Percentiles rank a stretch among this genome's conserved stretches.
Conservation (phyloP, 768 basidiomycete species). For the Punctularia strigosozonata region DNA sequence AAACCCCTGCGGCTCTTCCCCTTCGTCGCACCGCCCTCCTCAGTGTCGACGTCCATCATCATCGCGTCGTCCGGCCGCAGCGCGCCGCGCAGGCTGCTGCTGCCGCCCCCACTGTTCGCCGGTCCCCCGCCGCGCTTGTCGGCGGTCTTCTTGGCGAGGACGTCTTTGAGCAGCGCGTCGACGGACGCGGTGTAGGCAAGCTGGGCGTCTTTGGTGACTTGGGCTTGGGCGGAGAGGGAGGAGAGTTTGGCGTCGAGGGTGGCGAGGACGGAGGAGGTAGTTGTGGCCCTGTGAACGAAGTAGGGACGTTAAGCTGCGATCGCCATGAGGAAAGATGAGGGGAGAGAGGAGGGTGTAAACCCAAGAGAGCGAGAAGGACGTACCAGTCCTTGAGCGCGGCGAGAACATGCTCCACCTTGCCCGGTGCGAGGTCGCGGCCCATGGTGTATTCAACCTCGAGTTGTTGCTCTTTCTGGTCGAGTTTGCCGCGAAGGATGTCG, state of each 20-base stretch:
- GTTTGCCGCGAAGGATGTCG: constrained; percentile 78
- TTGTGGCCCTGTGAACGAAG: constrained; percentile 43
- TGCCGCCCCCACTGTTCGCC: neutral
- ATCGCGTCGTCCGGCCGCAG: constrained; percentile 4
- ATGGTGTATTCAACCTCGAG: constrained; percentile 89
- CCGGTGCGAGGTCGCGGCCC: constrained; percentile 83
- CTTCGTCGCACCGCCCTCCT: constrained; percentile 2
- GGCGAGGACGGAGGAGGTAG: constrained; percentile 55
- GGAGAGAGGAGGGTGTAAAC: neutral
- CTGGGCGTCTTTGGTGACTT: constrained; percentile 26
- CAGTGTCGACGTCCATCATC: constrained; percentile 13
- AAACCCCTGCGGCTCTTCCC: constrained; percentile 9
- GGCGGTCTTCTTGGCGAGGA: constrained; percentile 51
- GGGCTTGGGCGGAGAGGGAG: constrained; percentile 34
- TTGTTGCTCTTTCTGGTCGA: constrained; percentile 86
- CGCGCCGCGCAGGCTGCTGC: neutral
- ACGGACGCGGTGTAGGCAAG: constrained; percentile 45
- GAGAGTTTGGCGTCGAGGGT: constrained; percentile 64
- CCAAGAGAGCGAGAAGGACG: constrained; percentile 16
- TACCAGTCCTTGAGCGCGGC: constrained; percentile 58
- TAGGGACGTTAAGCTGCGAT: neutral
- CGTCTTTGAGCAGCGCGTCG: constrained; percentile 45
- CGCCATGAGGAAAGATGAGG: constrained; percentile 2
- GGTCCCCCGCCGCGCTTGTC: constrained; percentile 8
- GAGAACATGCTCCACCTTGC: constrained; percentile 48